These are phyloP conservation scores for Salvia hispanica DNA, from an alignment of 257 asterid species.

Conservation along the genomic window DNA sequence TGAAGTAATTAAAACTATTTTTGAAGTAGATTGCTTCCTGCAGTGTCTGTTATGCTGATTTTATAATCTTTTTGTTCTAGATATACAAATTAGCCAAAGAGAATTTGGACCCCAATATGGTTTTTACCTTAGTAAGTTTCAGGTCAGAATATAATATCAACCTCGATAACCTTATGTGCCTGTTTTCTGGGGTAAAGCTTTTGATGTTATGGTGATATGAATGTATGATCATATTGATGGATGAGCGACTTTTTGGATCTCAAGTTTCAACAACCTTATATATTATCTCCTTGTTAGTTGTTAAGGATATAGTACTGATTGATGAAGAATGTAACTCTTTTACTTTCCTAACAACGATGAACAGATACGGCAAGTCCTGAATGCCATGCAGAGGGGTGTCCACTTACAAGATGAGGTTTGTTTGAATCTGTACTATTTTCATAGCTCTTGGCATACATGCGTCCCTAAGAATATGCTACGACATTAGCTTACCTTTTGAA, in stretches of 20 bases:
- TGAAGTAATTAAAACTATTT: no score
- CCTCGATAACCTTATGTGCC: no score
- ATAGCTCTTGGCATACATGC: not conserved
- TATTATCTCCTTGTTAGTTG: not conserved
- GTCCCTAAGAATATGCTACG: not conserved
- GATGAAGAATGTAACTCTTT: slow-evolving; percentile 4
- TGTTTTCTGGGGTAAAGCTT: no score
- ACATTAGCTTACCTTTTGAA: not conserved
- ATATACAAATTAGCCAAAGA: no score
- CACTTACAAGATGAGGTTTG: slow-evolving; percentile 75
- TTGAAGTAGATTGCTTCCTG: no score
- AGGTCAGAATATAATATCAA: no score
- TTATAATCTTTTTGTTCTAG: no score
- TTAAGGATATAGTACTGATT: not conserved
- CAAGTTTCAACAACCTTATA: not conserved
- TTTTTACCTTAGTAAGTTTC: no score
- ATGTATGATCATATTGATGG: no score
- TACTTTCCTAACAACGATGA: not conserved
- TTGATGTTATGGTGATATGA: no score
- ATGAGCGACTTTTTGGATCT: not conserved
- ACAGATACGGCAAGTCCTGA: slow-evolving; percentile 83
- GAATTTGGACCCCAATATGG: no score
- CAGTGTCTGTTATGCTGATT: no score
- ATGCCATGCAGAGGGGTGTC: slow-evolving; percentile 72
- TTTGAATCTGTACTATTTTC: slow-evolving; percentile 19